A percentile compares a stretch with the other conserved stretches of the same genome.
These are phyloP conservation scores for Hyaloperonospora brassicae DNA, from an alignment of 352 stramenopile species.

Conservation along the genomic window DNA sequence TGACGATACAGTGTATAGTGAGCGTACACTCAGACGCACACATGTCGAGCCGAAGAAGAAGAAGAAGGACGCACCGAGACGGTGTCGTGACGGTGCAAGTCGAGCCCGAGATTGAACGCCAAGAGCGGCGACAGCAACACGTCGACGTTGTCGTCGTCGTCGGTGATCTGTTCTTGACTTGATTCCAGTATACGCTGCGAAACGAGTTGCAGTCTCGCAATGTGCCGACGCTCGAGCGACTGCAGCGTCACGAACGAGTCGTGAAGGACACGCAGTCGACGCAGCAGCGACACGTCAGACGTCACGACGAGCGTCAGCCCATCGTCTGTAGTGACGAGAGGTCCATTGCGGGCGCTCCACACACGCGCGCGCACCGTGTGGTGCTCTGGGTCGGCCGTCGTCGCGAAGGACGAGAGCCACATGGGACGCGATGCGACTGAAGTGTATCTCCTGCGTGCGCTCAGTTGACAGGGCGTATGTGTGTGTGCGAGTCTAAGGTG, in stretches of 20 bases:
- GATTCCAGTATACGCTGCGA: conserved; percentile 3
- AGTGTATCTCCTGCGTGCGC: too few relatives aligned
- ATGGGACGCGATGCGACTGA: conserved; percentile 13
- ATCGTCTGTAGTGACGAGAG: conserved; percentile 8
- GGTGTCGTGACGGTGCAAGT: conserved; percentile 27
- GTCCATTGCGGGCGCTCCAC: conserved; percentile 17
- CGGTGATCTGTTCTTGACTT: conserved; percentile 1
- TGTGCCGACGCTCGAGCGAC: conserved; percentile 19
- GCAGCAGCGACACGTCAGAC: conserved; percentile 33
- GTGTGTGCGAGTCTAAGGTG: conserved; percentile 8
- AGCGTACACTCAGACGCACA: not conserved
- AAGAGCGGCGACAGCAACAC: conserved; percentile 58
- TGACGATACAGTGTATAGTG: not conserved
- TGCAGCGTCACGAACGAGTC: conserved; percentile 42
- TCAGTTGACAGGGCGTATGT: conserved; percentile 3
- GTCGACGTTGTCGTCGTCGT: conserved; percentile 6
- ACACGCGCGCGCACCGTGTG: conserved; percentile 25
- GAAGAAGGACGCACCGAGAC: conserved; percentile 22
- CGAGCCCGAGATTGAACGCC: conserved; percentile 67
- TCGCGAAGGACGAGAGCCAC: conserved; percentile 55
- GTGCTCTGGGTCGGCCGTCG: conserved; percentile 3
- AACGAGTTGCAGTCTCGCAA: conserved; percentile 31
- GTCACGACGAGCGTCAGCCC: conserved; percentile 32
- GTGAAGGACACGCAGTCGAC: conserved; percentile 37
- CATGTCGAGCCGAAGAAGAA: not conserved